Conservation (phyloP, 805 yeast genomes). For the Saturnispora kantuleensis region DNA sequence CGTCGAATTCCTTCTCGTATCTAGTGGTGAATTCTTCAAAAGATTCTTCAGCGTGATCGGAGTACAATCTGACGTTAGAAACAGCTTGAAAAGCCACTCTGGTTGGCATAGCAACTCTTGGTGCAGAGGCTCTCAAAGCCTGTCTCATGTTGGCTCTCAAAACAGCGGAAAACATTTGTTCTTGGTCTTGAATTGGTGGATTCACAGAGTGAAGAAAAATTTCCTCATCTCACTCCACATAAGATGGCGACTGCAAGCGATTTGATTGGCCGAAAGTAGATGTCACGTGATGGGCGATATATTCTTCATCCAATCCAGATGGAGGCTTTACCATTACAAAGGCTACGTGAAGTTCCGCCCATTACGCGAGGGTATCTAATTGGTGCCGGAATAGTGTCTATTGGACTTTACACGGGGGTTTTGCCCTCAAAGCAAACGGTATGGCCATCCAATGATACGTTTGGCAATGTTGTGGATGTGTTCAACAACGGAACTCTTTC, state of each 20-base stretch:
- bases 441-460: background rate
- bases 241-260: background rate
- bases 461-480: conserved; percentile 29
- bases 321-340: conserved; percentile 31
- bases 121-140: conserved; percentile 26
- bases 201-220: background rate
- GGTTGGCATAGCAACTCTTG: conserved; percentile 20
- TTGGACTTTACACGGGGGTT: conserved; percentile 26
- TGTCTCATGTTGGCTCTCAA: conserved; percentile 22
- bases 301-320: conserved; percentile 10
- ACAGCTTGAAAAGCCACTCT: conserved; percentile 11
- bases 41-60: conserved; percentile 81
- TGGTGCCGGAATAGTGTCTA: conserved; percentile 26
- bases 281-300: background rate
- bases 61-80: conserved; percentile 48
- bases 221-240: background rate
- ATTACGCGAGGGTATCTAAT: conserved; percentile 33
- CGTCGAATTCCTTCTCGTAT: conserved; percentile 92
- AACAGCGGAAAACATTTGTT: conserved; percentile 24
- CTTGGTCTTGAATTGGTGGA: background rate
- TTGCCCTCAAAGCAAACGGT: background rate
- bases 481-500: conserved; percentile 33
- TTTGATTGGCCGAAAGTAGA: background rate
- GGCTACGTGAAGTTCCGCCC: conserved; percentile 36
- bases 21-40: conserved; percentile 88